Base-by-base conservation (phyloP, 208 protist species). In the Trypanosoma congolense region DNA sequence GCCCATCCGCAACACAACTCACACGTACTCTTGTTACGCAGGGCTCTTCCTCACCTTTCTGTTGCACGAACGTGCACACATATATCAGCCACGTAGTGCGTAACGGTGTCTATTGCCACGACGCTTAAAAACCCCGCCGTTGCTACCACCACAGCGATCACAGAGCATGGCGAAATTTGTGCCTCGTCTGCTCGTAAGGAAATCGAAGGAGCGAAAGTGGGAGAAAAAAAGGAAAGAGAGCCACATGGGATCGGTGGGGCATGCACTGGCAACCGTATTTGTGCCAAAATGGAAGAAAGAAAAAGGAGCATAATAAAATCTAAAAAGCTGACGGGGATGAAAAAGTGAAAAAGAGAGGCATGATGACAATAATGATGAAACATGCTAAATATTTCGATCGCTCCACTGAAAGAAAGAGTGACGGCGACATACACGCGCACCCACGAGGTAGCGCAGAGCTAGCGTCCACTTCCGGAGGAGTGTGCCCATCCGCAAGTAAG, bases 201-300 rank as follows among this genome's bases (percentile, higher is more conserved):
- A 57, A 45, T 35, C 48, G 40, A 60, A 54, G 41, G 14, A 40
- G 14, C 35, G 35, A 40, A 40, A 60, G 47, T 49, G 61, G 22
- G 53, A 42, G 49, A 58, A 56, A 38, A 66, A 53, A 66, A 30
- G 44, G 49, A 54, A 70, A 56, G 52, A 56, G 35, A 61, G 43
- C 44, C 35, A 33, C 30, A 67, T 10, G 8, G 30, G 36, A 36
- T 55, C 38, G 12, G 56, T 9, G 21, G 14, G 56, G 33, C 2
- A 45, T n/a, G n/a, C n/a, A n/a, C 33, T 16, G 33, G 12, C 33
- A 16, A 38, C 33, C 9, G 33, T 6, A 12, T 38, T 38, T 38
- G 12, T 38, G 12, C 6, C 12, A 12, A 12, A 38, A 38, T 12
- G 33, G 12, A 38, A 16, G 33, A 38, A 38, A 16, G 33, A 38